Evolutionary conservation across 495 filamentous ascomycete genomes (phyloP).

Genomic region (Xylaria sp.): DNA sequence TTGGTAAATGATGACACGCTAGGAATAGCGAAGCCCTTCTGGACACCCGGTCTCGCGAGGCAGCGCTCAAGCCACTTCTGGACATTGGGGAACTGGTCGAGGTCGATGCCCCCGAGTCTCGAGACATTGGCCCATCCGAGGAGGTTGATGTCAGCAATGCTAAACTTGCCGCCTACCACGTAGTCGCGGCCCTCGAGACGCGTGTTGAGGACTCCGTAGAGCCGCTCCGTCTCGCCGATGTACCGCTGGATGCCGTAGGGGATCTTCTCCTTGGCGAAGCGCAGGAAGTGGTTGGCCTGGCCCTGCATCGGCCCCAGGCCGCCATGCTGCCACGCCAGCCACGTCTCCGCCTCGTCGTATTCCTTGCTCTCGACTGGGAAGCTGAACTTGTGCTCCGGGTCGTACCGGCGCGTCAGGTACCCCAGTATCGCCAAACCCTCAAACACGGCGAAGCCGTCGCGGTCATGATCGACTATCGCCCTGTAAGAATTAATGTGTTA

Average conservation of each 20-base stretch:
- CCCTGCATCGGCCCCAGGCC: constrained; percentile 88
- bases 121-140: constrained; percentile 67
- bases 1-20: constrained; percentile 26
- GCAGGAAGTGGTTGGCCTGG: constrained; percentile 85
- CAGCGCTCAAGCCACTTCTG: constrained; percentile 70
- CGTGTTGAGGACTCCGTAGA: constrained; percentile 77
- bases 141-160: constrained; percentile 79
- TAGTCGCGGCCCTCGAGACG: constrained; percentile 67
- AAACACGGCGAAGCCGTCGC: constrained; percentile 68
- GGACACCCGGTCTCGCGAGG: constrained; percentile 64
- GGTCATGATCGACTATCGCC: constrained; percentile 73
- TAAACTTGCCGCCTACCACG: constrained; percentile 75
- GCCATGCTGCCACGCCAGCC: constrained; percentile 64
- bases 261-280: constrained; percentile 77
- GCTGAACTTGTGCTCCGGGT: constrained; percentile 77
- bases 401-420: constrained; percentile 79
- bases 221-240: constrained; percentile 74
- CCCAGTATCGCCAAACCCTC: constrained; percentile 79
- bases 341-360: constrained; percentile 71
- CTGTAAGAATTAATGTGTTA: neutral
- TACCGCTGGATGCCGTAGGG: constrained; percentile 81
- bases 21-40: constrained; percentile 77
- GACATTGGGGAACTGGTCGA: constrained; percentile 70
- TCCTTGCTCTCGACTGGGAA: constrained; percentile 74
- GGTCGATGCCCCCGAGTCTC: constrained; percentile 65